Evolutionary conservation across 345 rosid genomes (phyloP), one percentile per base, ranked within the genome.

Genomic region (Mangifera indica): DNA sequence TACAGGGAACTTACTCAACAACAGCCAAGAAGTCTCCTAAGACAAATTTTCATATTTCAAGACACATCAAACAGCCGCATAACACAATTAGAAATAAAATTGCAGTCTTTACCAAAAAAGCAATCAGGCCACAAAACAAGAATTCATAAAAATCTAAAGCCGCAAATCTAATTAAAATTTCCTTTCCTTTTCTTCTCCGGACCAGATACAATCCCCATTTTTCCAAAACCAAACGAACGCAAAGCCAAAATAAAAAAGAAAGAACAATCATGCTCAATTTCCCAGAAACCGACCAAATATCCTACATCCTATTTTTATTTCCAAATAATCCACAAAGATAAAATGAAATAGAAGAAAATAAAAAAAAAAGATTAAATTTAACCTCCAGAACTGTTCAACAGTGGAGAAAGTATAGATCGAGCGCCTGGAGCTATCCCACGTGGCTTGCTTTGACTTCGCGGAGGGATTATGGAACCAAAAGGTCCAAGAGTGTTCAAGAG

Each of bases 311-410:
- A 37, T 6, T 7, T 37, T 1, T 37, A 0, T 6, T 37, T 37
- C 42, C 42, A 37, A 4, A 55, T 12, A 18, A 44, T 60, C 3
- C 46, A 25, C 7, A n/a, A n/a, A n/a, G n/a, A n/a, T n/a, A 56
- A 26, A 5, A 6, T 0, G 34, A 59, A 40, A 18, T 11, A 1
- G 21, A 24, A 46, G 7, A 6, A 22, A n/a, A n/a, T n/a, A 49
- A 57, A 22, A 8, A 63, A 46, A 15, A 51, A 59, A 52, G 1
- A 14, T 9, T 12, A 44, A 40, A 0, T 20, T 62, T n/a, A 58
- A 95, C 99, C 98, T 78, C 97, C 98, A 91, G 69, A 95, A 95
- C 69, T 88, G 88, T 64, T 92, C 93, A 20, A 85, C 93, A 14
- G 97, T 78, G 2, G 88, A 72, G 54, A 95, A 93, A 0, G 93